phyloP scores from a whole-genome alignment of 495 filamentous ascomycete genomes.

The Tuber microsphaerosporum region DNA sequence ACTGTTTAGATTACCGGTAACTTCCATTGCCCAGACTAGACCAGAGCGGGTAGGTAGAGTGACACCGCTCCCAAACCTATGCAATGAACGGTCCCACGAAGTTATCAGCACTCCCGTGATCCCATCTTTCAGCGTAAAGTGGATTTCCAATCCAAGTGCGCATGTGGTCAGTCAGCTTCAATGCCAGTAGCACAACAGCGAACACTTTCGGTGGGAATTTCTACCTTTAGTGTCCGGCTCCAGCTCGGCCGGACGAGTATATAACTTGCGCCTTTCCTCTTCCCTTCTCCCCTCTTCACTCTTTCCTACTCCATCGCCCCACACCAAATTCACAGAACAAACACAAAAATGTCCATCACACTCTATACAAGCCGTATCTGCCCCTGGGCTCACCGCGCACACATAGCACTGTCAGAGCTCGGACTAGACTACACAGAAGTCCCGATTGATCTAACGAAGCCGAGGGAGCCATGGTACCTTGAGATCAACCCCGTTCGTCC shows the following conservation, averaged over 20 bases:
- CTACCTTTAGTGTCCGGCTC: no score
- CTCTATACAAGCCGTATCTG: slow-evolving; percentile 68
- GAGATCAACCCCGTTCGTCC: slow-evolving; percentile 65
- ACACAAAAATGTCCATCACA: slow-evolving; percentile 29
- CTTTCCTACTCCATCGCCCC: neutral
- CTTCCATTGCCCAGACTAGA: neutral
- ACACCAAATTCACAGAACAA: slow-evolving; percentile 42
- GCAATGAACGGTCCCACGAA: neutral
- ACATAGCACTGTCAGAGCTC: slow-evolving; percentile 69
- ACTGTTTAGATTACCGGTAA: neutral
- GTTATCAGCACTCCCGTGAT: neutral
- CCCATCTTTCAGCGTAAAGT: neutral
- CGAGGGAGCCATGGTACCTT: slow-evolving; percentile 74
- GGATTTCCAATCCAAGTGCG: neutral
- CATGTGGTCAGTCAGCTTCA: neutral
- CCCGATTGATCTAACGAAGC: slow-evolving; percentile 64
- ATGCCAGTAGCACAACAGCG: neutral
- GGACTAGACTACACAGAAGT: slow-evolving; percentile 70
- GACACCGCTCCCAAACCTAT: neutral
- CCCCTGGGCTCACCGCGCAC: slow-evolving; percentile 76
- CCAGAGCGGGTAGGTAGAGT: no score
- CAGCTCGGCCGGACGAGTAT: neutral
- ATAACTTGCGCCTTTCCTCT: neutral
- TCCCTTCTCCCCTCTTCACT: neutral
- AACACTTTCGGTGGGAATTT: no score